A percentile compares a stretch with the other conserved stretches of the same genome.
Conservation (phyloP, 1,139 yeast species). For the Suhomyces bokatorum region DNA sequence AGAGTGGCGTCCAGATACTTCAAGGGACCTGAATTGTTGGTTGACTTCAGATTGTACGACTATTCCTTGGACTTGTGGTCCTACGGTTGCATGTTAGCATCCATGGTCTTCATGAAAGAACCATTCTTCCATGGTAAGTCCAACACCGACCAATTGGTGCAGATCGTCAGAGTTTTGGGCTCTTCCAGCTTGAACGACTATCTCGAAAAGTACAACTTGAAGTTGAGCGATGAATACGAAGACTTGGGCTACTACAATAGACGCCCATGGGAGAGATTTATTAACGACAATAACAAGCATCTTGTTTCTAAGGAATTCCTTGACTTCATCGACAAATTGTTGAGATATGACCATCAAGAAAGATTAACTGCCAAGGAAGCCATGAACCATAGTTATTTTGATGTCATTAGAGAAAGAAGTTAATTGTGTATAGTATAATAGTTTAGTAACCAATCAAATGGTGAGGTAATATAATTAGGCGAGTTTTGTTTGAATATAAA, state of each 20-base stretch:
- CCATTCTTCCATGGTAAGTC: slow-evolving; percentile 98
- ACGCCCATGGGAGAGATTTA: slow-evolving; percentile 85
- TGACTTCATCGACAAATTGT: slow-evolving; percentile 78
- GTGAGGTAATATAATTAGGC: slow-evolving; percentile 6
- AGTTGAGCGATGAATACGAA: slow-evolving; percentile 79
- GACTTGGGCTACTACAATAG: slow-evolving; percentile 78
- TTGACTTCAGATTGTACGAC: slow-evolving; percentile 91
- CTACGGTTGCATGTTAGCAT: slow-evolving; percentile 96
- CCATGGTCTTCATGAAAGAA: slow-evolving; percentile 92
- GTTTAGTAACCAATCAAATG: background rate
- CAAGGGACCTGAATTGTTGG: slow-evolving; percentile 95
- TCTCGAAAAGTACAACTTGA: slow-evolving; percentile 72
- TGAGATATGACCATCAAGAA: slow-evolving; percentile 92
- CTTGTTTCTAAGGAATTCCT: slow-evolving; percentile 70
- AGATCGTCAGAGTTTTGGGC: slow-evolving; percentile 91
- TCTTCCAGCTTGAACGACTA: slow-evolving; percentile 79
- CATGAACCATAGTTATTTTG: slow-evolving; percentile 79
- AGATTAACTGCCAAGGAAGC: slow-evolving; percentile 95
- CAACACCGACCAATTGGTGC: slow-evolving; percentile 93
- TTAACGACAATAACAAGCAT: slow-evolving; percentile 71
- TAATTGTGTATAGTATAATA: slow-evolving; percentile 5
- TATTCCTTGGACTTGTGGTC: slow-evolving; percentile 97
- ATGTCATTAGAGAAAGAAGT: slow-evolving; percentile 24
- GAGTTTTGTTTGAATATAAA: background rate
- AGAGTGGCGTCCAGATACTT: slow-evolving; percentile 98